These are phyloP conservation scores for Phylloporus sp. DNA, from an alignment of 1,284 basidiomycete species.

Conservation along the genomic window DNA sequence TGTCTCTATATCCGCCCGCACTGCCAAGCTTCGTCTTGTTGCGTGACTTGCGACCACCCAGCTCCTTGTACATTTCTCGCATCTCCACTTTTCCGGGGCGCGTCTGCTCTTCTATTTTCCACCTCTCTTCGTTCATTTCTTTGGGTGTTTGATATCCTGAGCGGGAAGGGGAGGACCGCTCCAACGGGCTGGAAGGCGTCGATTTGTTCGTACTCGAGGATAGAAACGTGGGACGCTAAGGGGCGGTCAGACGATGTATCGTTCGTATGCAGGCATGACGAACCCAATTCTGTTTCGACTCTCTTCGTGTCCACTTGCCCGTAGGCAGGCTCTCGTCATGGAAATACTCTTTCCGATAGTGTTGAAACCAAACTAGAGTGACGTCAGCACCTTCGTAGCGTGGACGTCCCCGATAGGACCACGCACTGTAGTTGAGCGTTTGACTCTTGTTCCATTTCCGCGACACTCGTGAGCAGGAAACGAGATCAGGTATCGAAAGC, in stretches of 20 bases:
- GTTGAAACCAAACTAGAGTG: constrained; percentile 85
- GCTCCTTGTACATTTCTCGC: constrained; percentile 87
- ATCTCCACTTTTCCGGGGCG: constrained; percentile 78
- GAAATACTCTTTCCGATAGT: constrained; percentile 80
- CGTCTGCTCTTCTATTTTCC: constrained; percentile 61
- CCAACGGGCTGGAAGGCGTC: constrained; percentile 45
- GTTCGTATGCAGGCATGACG: constrained; percentile 20
- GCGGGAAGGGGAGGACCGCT: constrained; percentile 53
- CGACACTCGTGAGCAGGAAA: constrained; percentile 78
- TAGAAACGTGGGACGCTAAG: constrained; percentile 63
- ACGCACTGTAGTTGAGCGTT: constrained; percentile 86
- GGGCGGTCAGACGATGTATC: not conserved
- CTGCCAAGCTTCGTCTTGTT: constrained; percentile 67
- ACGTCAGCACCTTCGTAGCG: not conserved
- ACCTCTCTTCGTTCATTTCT: constrained; percentile 75
- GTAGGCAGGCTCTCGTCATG: constrained; percentile 74
- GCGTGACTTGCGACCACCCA: constrained; percentile 83
- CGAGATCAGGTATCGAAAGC: constrained; percentile 70
- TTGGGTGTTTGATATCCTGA: constrained; percentile 81
- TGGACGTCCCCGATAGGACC: too few species aligned
- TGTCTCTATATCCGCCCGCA: constrained; percentile 59
- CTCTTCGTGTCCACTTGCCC: constrained; percentile 85
- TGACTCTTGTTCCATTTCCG: constrained; percentile 88
- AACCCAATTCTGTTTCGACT: constrained; percentile 87
- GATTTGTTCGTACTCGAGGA: constrained; percentile 51